These are phyloP conservation scores for Oleoguttula mirabilis DNA, from an alignment of 495 filamentous ascomycete genomes.

Conservation along the genomic window DNA sequence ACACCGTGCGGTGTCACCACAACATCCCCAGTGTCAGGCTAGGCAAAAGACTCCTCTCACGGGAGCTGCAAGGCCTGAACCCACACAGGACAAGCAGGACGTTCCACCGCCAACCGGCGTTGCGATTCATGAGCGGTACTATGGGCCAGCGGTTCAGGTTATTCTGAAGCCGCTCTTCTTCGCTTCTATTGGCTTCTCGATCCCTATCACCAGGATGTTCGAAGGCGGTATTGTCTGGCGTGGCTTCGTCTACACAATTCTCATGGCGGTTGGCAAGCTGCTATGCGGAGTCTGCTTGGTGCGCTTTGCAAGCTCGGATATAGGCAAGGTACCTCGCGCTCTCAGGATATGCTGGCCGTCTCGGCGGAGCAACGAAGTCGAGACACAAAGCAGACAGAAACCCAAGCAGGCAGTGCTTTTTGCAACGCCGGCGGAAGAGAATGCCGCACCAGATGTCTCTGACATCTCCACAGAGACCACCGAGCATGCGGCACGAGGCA, in stretches of 20 bases:
- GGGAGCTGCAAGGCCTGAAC: too few relatives aligned
- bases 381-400: background rate
- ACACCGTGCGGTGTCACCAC: background rate
- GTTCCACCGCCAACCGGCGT: slow-evolving; percentile 18
- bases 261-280: slow-evolving; percentile 59
- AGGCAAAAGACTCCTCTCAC: too few relatives aligned
- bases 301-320: slow-evolving; percentile 26
- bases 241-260: slow-evolving; percentile 54
- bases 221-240: slow-evolving; percentile 51
- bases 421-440: background rate
- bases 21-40: background rate
- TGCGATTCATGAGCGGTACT: slow-evolving; percentile 46
- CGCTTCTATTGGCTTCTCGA: slow-evolving; percentile 67
- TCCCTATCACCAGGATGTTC: slow-evolving; percentile 64
- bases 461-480: background rate
- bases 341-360: background rate
- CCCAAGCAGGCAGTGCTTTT: background rate
- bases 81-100: background rate
- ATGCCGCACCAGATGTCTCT: background rate
- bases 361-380: background rate
- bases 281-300: slow-evolving; percentile 54
- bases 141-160: slow-evolving; percentile 35
- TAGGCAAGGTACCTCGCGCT: background rate
- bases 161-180: slow-evolving; percentile 70
- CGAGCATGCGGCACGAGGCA: too few relatives aligned